A percentile compares a stretch with the other conserved stretches of the same genome.
Conservation (phyloP, 352 stramenopile species). For the Aphanomyces astaci region DNA sequence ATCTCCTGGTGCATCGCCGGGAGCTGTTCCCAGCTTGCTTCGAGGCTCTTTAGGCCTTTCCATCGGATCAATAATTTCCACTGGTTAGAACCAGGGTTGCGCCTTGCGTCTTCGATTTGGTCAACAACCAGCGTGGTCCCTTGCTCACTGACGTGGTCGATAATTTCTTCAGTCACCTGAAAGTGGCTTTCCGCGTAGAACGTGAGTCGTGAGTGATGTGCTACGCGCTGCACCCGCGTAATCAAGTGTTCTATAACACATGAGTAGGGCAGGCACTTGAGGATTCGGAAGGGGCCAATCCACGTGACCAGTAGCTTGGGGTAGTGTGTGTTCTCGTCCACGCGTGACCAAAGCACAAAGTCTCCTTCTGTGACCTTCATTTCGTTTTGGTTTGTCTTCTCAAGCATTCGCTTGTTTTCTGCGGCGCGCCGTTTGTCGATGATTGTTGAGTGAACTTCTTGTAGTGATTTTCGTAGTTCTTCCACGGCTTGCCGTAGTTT, state of each 20-base stretch:
- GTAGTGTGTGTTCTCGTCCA: constrained; percentile 28
- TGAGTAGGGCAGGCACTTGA: constrained; percentile 24
- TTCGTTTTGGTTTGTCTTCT: too few species aligned
- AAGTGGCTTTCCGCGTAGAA: constrained; percentile 21
- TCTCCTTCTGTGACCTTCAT: constrained; percentile 29
- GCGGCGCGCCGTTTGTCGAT: constrained; percentile 8
- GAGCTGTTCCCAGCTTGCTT: constrained; percentile 3
- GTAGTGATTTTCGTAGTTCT: background rate
- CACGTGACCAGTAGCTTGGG: constrained; percentile 33
- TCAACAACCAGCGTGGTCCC: background rate
- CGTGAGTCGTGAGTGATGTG: constrained; percentile 31
- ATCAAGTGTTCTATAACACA: constrained; percentile 27
- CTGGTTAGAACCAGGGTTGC: background rate
- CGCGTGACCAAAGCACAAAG: constrained; percentile 31
- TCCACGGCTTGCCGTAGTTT: background rate
- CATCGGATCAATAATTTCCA: background rate
- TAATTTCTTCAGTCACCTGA: constrained; percentile 7
- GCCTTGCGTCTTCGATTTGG: background rate
- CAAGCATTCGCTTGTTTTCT: constrained; percentile 1
- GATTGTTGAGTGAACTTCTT: background rate
- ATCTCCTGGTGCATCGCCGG: background rate
- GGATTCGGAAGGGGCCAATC: constrained; percentile 29
- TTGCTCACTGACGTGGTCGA: constrained; percentile 9
- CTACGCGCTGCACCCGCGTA: constrained; percentile 25
- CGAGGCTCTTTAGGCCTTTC: background rate